Conservation (phyloP, 1,284 basidiomycete genomes). For the Sporisorium scitamineum region DNA sequence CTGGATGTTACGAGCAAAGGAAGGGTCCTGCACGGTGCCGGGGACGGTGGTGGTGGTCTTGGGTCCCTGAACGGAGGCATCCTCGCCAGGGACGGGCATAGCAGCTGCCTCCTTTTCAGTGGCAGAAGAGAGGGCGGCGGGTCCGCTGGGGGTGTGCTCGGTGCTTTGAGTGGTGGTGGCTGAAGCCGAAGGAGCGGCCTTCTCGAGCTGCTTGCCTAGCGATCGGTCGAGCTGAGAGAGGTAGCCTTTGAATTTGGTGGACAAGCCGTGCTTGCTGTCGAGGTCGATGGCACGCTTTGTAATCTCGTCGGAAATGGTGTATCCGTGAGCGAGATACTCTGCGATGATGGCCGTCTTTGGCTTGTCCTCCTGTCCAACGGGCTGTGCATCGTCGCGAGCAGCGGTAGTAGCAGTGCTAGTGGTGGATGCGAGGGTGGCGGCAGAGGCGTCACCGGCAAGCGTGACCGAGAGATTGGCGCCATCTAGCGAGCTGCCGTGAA, state of each 20-base stretch:
- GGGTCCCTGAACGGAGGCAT: slow-evolving; percentile 34
- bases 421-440: slow-evolving; percentile 18
- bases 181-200: slow-evolving; percentile 27
- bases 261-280: slow-evolving; percentile 62
- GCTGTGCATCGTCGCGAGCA: slow-evolving; percentile 28
- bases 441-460: slow-evolving; percentile 17
- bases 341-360: slow-evolving; percentile 61
- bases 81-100: slow-evolving; percentile 48
- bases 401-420: slow-evolving; percentile 5
- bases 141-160: slow-evolving; percentile 51
- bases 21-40: slow-evolving; percentile 34
- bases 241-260: slow-evolving; percentile 54
- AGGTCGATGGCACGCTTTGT: slow-evolving; percentile 63
- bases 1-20: slow-evolving; percentile 49
- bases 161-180: slow-evolving; percentile 38
- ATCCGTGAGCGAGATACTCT: slow-evolving; percentile 61
- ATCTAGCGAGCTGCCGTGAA: slow-evolving; percentile 59
- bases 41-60: slow-evolving; percentile 57
- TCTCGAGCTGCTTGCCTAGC: slow-evolving; percentile 52
- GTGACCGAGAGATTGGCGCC: slow-evolving; percentile 51
- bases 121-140: slow-evolving; percentile 44
- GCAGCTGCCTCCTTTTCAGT: slow-evolving; percentile 51
- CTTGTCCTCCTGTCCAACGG: slow-evolving; percentile 63
- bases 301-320: slow-evolving; percentile 60
- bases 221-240: slow-evolving; percentile 58